A percentile compares a stretch with the other conserved stretches of the same genome.
These are phyloP conservation scores for Cutaneotrichosporon sp. DNA, from an alignment of 1,284 basidiomycete species.

Conservation along the genomic window DNA sequence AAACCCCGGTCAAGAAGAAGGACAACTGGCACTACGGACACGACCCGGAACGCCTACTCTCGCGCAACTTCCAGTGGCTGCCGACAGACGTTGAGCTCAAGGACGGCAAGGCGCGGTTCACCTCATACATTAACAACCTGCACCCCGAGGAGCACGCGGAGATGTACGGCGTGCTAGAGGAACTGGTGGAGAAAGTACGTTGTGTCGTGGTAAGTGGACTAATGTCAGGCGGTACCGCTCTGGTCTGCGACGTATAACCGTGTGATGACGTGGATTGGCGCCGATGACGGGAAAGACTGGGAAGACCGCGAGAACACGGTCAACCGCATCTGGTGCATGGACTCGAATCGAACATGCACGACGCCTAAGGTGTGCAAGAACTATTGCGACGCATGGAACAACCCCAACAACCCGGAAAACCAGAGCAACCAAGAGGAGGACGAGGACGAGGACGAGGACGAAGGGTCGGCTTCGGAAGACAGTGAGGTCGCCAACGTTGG, in stretches of 20 bases:
- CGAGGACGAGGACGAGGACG: not conserved
- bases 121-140: conserved; percentile 23
- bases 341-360: conserved; percentile 12
- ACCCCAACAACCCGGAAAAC: not conserved
- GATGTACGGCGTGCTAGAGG: conserved; percentile 14
- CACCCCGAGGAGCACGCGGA: not conserved
- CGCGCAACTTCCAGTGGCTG: conserved; percentile 25
- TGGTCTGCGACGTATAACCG: conserved; percentile 13
- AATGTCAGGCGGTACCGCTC: conserved; percentile 9
- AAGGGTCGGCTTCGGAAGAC: not conserved
- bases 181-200: conserved; percentile 10
- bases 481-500: not conserved
- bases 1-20: not conserved
- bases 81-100: conserved; percentile 18
- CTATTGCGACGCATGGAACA: conserved; percentile 13
- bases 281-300: not conserved
- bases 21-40: not conserved
- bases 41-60: not conserved
- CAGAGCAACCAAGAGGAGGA: not conserved
- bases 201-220: not conserved
- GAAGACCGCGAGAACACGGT: not conserved
- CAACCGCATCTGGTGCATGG: conserved; percentile 12
- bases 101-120: conserved; percentile 3
- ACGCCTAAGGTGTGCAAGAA: conserved; percentile 2
- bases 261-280: conserved; percentile 12